Evolutionary conservation across 768 basidiomycete genomes (phyloP).

Genomic region (Lactarius hatsudake): DNA sequence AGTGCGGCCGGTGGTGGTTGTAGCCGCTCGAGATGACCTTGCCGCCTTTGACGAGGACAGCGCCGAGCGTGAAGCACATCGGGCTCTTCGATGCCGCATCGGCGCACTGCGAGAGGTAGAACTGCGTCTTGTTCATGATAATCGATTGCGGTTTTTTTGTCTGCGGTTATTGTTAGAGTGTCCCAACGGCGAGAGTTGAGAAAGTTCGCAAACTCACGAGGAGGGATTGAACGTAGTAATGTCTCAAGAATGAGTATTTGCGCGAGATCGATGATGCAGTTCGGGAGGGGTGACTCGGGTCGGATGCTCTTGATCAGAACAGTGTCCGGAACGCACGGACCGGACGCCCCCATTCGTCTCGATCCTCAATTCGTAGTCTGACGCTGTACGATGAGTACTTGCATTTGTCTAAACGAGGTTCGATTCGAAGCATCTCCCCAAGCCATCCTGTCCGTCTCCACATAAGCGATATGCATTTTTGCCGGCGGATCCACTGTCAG

Average conservation of each 20-base stretch:
- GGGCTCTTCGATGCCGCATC: slow-evolving; percentile 50
- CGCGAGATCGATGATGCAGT: not conserved
- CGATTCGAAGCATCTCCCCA: too few species aligned
- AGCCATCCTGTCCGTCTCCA: too few species aligned
- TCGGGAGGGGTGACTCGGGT: not conserved
- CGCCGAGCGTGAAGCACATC: slow-evolving; percentile 49
- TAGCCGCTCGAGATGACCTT: slow-evolving; percentile 51
- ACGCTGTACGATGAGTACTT: too few species aligned
- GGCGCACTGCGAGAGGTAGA: slow-evolving; percentile 49
- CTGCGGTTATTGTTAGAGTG: not conserved
- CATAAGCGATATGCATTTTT: too few species aligned
- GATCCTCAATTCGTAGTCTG: too few species aligned
- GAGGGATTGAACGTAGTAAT: not conserved
- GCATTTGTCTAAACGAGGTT: too few species aligned
- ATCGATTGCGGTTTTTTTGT: not conserved
- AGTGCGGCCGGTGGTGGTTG: slow-evolving; percentile 54
- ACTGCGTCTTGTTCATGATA: slow-evolving; percentile 48
- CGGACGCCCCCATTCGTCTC: too few species aligned
- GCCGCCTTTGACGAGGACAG: slow-evolving; percentile 52
- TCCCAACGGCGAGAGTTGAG: not conserved
- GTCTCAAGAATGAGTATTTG: not conserved
- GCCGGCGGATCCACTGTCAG: too few species aligned
- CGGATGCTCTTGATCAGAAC: not conserved
- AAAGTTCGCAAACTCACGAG: not conserved
- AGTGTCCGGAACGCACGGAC: not conserved